Evolutionary conservation across 768 basidiomycete genomes (phyloP), one percentile per base, ranked within the genome.

Genomic region (Boletus reticulatus): DNA sequence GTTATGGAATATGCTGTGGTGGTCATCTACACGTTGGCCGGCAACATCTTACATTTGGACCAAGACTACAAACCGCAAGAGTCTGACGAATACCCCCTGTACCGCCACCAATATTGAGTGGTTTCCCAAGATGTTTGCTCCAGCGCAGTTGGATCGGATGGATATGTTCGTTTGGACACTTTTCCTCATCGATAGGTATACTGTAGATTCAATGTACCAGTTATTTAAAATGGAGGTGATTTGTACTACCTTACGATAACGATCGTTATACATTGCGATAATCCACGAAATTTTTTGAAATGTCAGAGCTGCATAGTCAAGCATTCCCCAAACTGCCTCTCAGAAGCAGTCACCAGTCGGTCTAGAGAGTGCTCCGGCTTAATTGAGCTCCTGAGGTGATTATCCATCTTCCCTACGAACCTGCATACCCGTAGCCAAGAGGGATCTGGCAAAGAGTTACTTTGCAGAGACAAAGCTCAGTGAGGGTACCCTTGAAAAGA

Each of bases 231-330:
- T 36, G 34, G 34, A 36, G 6, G 13, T 14, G 14, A 14, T 13
- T 36, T 11, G 13, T 34, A 19, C 37, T 39, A 34, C 32, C 6
- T 17, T 42, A 36, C 1, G 11, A 43, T 14, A 3, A 29, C 29
- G n/a, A 24, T 22, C 7, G 20, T 17, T 14, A 16, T 16, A 44
- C 20, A 43, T 16, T 32, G 6, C 22, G 16, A 11, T 31, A 6
- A 24, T 31, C 17, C 8, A 22, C 22, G 22, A 22, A 22, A 22
- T 22, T 22, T 22, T 22, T 22, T 52, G 34, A 58, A 56, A 72
- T 88, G 84, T 88, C 62, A 68, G 84, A 81, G 77, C 80, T 63
- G 62, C 87, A 87, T 85, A 88, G 87, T 88, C 87, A 85, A 88
- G 85, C 84, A 76, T 73, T 74, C 77, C 73, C 76, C 75, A 76